A percentile compares a stretch with the other conserved stretches of the same genome.
phyloP scores from a whole-genome alignment of 1,139 yeast species.

The Candida neerlandica region DNA sequence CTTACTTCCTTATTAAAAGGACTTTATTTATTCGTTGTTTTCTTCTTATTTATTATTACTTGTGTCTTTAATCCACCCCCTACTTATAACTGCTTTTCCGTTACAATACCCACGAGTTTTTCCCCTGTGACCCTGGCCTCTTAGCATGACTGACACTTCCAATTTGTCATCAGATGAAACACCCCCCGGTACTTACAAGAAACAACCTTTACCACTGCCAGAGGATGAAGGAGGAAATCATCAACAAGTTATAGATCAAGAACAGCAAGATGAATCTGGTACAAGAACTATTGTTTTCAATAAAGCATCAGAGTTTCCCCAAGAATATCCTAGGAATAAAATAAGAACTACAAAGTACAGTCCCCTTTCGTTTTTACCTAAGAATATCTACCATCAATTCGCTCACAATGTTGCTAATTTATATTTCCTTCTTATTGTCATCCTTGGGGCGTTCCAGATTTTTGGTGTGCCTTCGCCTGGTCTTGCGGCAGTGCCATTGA shows the following conservation, averaged over 20 bases:
- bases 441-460: constrained; percentile 83
- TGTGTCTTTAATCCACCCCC: neutral
- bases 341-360: constrained; percentile 96
- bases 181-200: neutral
- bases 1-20: neutral
- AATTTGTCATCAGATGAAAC: constrained; percentile 1
- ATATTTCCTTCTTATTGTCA: constrained; percentile 79
- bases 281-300: constrained; percentile 2
- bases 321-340: constrained; percentile 75
- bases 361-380: constrained; percentile 84
- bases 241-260: neutral
- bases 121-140: neutral
- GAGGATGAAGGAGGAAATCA: neutral
- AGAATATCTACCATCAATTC: constrained; percentile 78
- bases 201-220: neutral
- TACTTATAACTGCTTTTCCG: neutral
- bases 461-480: constrained; percentile 94
- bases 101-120: neutral
- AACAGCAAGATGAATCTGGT: neutral
- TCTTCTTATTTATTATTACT: neutral
- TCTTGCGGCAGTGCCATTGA: constrained; percentile 88
- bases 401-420: constrained; percentile 80
- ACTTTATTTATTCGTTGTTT: neutral
- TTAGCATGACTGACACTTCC: neutral
- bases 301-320: neutral